Evolutionary conservation across 495 filamentous ascomycete genomes (phyloP), one percentile per base, ranked within the genome.

Genomic region (Daldinia concentrica): DNA sequence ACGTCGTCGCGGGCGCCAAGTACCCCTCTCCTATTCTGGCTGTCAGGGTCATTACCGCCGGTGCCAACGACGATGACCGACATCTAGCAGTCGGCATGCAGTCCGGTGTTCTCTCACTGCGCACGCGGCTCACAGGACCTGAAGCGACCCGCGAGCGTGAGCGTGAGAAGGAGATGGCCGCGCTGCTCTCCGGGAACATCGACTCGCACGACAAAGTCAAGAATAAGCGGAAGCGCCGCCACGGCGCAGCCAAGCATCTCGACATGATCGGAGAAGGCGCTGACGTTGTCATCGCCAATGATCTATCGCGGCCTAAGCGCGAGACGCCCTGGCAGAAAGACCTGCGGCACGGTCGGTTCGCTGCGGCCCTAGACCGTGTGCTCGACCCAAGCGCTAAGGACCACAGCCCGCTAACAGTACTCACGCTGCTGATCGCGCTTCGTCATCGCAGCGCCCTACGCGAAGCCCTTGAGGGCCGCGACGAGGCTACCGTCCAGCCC

Each of bases 41-140:
- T 2, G 84, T 98, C 58, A 84, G 83, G 64, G 90, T 95, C 59
- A 87, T 98, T 72, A 81, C 86, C 27, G 82, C 89, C 32, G 74
- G 83, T 17, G 82, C 85, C 17, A 86, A 86, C 26, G 92, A 93
- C 72, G 93, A 97, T 73, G 88, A 90, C 74, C 91, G 92, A 59
- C 95, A 99, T 80, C 85, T 99, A 32, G 93, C 90, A 6, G 95
- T 98, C 0, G 95, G 96, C 79, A 92, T 98, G 90, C 89, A 94
- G 67, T 95, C 93, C 2, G 96, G 96, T 32, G 83, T 97, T 1
- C 81, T 99, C 4, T 95, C 93, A 2, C 86, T 98, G 66, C 90
- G 91, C 75, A 98, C 96, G 22, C 89, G 94, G 0, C 86, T 96
- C 0, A 91, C 92, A 0, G 94, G 95, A 15, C 85, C 93, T 62